A percentile compares a stretch with the other conserved stretches of the same genome.
These are phyloP conservation scores for Pythium dissimile DNA, from an alignment of 352 stramenopile genomes.

Conservation along the genomic window DNA sequence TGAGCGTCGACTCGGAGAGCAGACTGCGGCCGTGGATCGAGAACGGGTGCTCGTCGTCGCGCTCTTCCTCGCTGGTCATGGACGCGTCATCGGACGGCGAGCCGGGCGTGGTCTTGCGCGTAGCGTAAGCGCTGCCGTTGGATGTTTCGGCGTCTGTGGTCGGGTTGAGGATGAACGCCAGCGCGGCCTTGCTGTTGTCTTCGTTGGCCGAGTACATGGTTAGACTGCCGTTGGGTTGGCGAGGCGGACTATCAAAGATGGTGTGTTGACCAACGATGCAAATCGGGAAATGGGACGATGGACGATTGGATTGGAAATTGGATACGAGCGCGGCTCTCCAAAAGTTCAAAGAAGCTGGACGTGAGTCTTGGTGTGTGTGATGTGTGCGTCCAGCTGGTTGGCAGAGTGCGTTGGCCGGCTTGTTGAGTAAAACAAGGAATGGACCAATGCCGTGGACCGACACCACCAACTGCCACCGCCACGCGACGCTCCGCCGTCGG, in stretches of 20 bases:
- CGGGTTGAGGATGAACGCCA: slow-evolving; percentile 77
- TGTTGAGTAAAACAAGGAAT: slow-evolving; percentile 33
- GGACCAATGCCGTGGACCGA: too few species aligned
- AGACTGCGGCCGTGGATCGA: slow-evolving; percentile 51
- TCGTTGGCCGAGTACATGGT: slow-evolving; percentile 22
- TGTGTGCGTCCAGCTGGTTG: background rate
- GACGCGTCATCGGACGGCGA: slow-evolving; percentile 19
- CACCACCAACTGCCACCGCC: background rate
- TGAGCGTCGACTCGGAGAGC: slow-evolving; percentile 41
- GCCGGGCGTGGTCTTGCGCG: slow-evolving; percentile 35
- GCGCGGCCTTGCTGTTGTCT: slow-evolving; percentile 50
- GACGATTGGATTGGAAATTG: background rate
- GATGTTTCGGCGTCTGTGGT: slow-evolving; percentile 24
- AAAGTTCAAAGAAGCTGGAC: too few species aligned
- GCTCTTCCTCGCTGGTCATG: slow-evolving; percentile 27
- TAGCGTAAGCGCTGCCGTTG: too few species aligned
- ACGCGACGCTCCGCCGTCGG: background rate
- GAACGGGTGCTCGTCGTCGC: slow-evolving; percentile 36
- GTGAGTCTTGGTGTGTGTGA: background rate
- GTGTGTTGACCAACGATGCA: slow-evolving; percentile 6
- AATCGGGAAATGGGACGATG: slow-evolving; percentile 12
- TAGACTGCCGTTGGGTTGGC: too few species aligned
- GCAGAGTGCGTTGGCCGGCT: background rate
- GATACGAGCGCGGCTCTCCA: background rate
- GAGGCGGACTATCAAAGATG: too few species aligned